Base-by-base conservation (phyloP, 2,329 filamentous ascomycete species). In the Diaporthe nobilis region DNA sequence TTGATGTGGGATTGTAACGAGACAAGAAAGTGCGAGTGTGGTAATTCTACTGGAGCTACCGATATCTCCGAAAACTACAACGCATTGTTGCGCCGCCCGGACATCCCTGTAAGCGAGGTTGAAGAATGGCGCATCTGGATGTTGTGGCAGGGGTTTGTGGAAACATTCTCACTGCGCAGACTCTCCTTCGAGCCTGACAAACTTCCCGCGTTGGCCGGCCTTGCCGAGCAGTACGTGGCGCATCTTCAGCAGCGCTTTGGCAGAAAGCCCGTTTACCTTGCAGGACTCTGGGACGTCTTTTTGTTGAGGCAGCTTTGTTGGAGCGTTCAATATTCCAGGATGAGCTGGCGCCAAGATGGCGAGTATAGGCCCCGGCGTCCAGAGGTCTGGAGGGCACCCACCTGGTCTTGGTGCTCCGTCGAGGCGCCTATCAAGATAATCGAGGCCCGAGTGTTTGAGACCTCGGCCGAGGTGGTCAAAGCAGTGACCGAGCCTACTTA, bases 141-240 rank as follows among this genome's bases (percentile, higher is more conserved):
- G 31, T 31, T 72, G 51, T 72, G 71, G 71, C 58, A 60, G 22
- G 60, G 51, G 20, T 72, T 28, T 17, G 28, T 72, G 47, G 31
- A 72, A 9, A 25, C 51, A 13, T 72, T 72, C 44, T 61, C 71
- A 10, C 39, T 37, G 34, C 55, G 71, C 10, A 63, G 71, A 31
- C 70, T 74, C 12, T 60, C 73, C 5, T 55, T 51, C 20, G 47
- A 44, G n/a, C 25, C 13, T 7, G 76, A 77, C 70, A 77, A 76
- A 61, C 76, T 77, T 25, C 70, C 74, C 9, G 76, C 76, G 2
- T 31, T 77, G 51, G 71, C 71, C 5, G 74, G 76, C 13, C 61
- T 77, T 25, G 76, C 70, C 6, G 75, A 73, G 25, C 60, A 73
- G 55, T 75, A 73, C 42, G 60, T 49, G 31, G 44, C 70, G 9